Conservation (phyloP, 352 stramenopile species). For the Phytophthora constricta region DNA sequence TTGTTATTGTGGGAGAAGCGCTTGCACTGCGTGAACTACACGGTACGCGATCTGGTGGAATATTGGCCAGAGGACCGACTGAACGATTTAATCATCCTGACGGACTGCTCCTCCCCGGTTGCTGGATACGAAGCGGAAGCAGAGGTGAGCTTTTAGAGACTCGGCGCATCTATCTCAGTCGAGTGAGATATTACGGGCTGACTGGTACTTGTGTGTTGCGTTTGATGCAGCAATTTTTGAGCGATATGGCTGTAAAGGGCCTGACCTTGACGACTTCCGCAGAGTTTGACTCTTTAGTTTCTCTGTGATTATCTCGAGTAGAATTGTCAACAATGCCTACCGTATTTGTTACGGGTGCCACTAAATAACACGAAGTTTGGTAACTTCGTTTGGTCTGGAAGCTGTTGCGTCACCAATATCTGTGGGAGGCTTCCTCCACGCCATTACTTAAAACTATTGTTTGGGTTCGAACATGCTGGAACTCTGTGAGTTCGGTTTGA, state of each 20-base stretch:
- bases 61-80: constrained; percentile 71
- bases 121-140: constrained; percentile 59
- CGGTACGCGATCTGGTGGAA: constrained; percentile 87
- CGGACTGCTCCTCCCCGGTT: constrained; percentile 68
- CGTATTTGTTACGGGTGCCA: too few relatives aligned
- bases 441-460: too few relatives aligned
- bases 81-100: constrained; percentile 63
- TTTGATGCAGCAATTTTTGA: constrained; percentile 47
- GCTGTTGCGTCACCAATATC: too few relatives aligned
- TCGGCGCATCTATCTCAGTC: background rate
- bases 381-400: too few relatives aligned
- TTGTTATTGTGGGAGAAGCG: constrained; percentile 93
- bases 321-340: too few relatives aligned
- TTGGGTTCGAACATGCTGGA: too few relatives aligned
- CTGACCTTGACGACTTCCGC: constrained; percentile 53
- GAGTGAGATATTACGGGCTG: too few relatives aligned
- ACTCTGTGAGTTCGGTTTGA: too few relatives aligned
- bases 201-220: background rate
- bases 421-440: too few relatives aligned
- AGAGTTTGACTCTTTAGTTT: constrained; percentile 36
- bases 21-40: constrained; percentile 97
- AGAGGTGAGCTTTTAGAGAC: constrained; percentile 34
- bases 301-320: background rate
- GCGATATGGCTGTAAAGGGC: constrained; percentile 57
- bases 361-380: too few relatives aligned